Evolutionary conservation across 2,329 filamentous ascomycete genomes (phyloP), one percentile per base, ranked within the genome.

Genomic region (Hortaea werneckii): DNA sequence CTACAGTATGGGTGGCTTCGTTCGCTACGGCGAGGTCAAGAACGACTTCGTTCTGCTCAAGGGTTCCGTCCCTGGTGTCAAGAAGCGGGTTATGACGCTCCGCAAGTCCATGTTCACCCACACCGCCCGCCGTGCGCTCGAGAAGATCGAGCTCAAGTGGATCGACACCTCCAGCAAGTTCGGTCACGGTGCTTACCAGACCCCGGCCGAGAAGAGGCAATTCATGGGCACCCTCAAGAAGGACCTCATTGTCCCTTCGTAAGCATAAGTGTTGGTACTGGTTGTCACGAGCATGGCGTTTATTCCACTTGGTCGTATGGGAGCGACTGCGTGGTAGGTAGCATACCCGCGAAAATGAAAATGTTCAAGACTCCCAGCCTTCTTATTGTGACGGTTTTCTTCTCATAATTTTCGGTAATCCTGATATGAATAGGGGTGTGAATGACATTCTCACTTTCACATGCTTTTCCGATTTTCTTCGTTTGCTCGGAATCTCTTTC

Each of bases 91-190:
- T 70, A 86, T 96, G 78, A 98, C 92, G 61, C 85, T 98, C 65
- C 86, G 92, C 74, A 98, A 96, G 81, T 94, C 90, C 61, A 92
- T 98, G 81, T 96, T 92, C 82, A 79, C 78, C 54, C 92, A 98
- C 81, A 96, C 89, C 63, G 95, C 85, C 68, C 81, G 92, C 70
- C 88, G 84, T 72, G 87, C 92, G 47, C 80, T 95, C 67, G 92
- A 98, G 85, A 96, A 98, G 87, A 86, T 96, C 72, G 87, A 90
- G 68, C 86, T 98, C 78, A 98, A 98, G 78, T 98, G 92, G 92
- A 98, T 98, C 85, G 92, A 98, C 68, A 98, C 92, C 65, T 95
- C 89, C 54, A 95, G 89, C 77, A 94, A 98, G 81, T 98, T 98
- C 74, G 92, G 92, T 75, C 92, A 98, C 79, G 92, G 92, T 82